Evolutionary conservation across 139 green algal species (phyloP).

Genomic region (Mesostigma viride): DNA sequence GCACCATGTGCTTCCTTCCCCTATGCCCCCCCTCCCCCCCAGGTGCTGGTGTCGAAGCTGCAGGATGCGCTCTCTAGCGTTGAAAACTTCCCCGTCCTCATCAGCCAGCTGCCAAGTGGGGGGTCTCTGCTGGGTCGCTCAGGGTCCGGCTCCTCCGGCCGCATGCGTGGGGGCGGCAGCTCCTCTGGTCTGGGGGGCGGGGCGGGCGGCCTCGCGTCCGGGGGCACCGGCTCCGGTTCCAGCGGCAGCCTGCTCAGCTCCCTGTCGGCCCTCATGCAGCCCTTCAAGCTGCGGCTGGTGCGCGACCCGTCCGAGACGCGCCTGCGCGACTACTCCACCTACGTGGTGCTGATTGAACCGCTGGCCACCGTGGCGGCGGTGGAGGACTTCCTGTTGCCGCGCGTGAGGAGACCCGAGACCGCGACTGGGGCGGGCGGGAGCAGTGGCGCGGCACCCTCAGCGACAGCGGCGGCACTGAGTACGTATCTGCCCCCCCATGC

Average conservation of each 20-base stretch:
- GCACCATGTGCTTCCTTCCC: no score
- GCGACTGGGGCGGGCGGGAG: constrained; percentile 1
- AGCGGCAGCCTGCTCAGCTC: constrained; percentile 27
- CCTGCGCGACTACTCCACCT: constrained; percentile 71
- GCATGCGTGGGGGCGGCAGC: no score
- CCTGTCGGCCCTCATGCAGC: constrained; percentile 68
- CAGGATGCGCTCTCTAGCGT: constrained; percentile 53
- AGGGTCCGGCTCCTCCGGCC: not conserved
- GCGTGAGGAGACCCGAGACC: constrained; percentile 45
- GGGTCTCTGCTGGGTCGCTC: not conserved
- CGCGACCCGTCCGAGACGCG: constrained; percentile 27
- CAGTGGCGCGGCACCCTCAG: not conserved
- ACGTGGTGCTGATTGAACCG: constrained; percentile 90
- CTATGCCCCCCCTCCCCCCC: no score
- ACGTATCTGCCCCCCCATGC: not conserved
- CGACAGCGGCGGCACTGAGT: not conserved
- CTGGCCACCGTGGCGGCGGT: constrained; percentile 81
- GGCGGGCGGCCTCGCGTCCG: not conserved
- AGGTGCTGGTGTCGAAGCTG: constrained; percentile 62
- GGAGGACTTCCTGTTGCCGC: constrained; percentile 87
- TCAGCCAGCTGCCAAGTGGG: constrained; percentile 11
- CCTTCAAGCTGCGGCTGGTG: constrained; percentile 80
- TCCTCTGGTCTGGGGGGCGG: no score
- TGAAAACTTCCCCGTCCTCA: constrained; percentile 67
- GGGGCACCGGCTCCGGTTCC: constrained; percentile 16